Conservation (phyloP, 139 green algal genomes). For the Pseudopediastrum boryanum region DNA sequence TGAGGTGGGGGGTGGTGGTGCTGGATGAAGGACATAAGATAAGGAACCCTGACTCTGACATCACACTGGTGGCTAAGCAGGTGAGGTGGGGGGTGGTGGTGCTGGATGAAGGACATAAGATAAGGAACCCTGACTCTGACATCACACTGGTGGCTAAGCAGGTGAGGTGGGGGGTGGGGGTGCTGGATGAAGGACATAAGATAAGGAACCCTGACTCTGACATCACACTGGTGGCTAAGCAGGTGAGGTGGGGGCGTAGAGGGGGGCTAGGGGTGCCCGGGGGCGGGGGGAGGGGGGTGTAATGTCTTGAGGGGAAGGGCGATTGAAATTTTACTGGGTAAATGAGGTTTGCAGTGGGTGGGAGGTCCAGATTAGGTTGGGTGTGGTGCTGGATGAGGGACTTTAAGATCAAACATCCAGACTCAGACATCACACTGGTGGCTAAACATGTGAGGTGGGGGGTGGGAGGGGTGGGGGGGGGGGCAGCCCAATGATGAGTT, state of each 20-base stretch:
- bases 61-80: constrained; percentile 79
- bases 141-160: too few relatives aligned
- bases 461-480: too few relatives aligned
- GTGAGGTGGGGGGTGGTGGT: constrained; percentile 91
- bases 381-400: too few relatives aligned
- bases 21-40: constrained; percentile 98
- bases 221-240: constrained; percentile 76
- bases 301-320: too few relatives aligned
- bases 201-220: constrained; percentile 96
- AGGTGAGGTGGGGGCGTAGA: constrained; percentile 91
- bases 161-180: constrained; percentile 88
- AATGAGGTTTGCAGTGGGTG: constrained; percentile 87
- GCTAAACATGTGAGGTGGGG: constrained; percentile 90
- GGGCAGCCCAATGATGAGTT: too few relatives aligned
- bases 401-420: too few relatives aligned
- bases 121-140: constrained; percentile 93
- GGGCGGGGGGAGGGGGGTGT: too few relatives aligned
- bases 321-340: constrained; percentile 92
- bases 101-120: constrained; percentile 97
- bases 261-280: too few relatives aligned
- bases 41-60: constrained; percentile 91
- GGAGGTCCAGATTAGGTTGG: constrained; percentile 90
- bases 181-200: constrained; percentile 97
- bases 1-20: constrained; percentile 90
- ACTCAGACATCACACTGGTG: constrained; percentile 71